These are phyloP conservation scores for Rosa rugosa DNA, from an alignment of 306 rosid species.

Conservation along the genomic window DNA sequence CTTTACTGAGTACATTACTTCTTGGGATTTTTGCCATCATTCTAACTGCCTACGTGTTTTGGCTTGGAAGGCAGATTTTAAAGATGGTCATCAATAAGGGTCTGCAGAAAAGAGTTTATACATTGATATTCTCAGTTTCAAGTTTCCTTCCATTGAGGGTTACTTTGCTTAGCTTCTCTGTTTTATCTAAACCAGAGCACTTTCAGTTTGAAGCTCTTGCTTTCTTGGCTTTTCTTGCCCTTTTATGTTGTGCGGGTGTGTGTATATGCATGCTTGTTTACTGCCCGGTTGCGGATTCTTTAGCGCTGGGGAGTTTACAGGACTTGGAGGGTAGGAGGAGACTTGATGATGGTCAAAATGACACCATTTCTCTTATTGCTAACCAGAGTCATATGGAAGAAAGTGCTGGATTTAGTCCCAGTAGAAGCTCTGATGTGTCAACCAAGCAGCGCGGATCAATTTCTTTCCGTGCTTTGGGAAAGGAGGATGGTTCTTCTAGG, in stretches of 20 bases:
- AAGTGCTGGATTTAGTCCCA: slow-evolving; percentile 53
- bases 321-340: slow-evolving; percentile 78
- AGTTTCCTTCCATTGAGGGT: slow-evolving; percentile 93
- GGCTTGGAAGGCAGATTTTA: slow-evolving; percentile 96
- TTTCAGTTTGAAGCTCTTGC: slow-evolving; percentile 75
- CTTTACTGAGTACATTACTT: slow-evolving; percentile 77
- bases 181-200: slow-evolving; percentile 66
- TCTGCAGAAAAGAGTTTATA: slow-evolving; percentile 92
- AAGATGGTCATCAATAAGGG: slow-evolving; percentile 92
- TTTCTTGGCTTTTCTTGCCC: slow-evolving; percentile 92
- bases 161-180: slow-evolving; percentile 90
- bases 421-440: slow-evolving; percentile 70
- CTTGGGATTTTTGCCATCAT: slow-evolving; percentile 76
- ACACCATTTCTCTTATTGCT: slow-evolving; percentile 73
- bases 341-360: slow-evolving; percentile 57
- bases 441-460: slow-evolving; percentile 74
- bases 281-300: slow-evolving; percentile 88
- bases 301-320: slow-evolving; percentile 78
- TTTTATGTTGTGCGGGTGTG: slow-evolving; percentile 75
- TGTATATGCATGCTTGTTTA: slow-evolving; percentile 94
- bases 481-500: slow-evolving; percentile 63
- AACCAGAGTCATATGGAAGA: slow-evolving; percentile 68
- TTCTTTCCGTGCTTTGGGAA: slow-evolving; percentile 70
- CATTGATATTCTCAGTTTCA: slow-evolving; percentile 78
- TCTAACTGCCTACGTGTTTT: slow-evolving; percentile 83